Evolutionary conservation across 306 rosid species (phyloP).

Genomic region (Aeschynomene evenia): DNA sequence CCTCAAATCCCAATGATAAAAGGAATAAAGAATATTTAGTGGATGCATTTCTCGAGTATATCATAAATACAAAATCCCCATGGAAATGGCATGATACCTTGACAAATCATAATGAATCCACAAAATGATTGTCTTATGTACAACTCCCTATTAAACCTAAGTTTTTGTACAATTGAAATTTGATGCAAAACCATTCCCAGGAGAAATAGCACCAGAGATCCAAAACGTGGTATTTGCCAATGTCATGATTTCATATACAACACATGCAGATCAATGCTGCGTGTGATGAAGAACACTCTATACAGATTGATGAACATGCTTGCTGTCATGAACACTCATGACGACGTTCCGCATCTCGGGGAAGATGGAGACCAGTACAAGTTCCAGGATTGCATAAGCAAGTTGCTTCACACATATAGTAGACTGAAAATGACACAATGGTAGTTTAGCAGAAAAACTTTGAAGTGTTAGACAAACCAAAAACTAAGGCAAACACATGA

Average conservation of each 20-base stretch:
- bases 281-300: conserved; percentile 41
- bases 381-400: conserved; percentile 72
- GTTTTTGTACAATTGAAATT: conserved; percentile 26
- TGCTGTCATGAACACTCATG: conserved; percentile 56
- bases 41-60: conserved; percentile 23
- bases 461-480: neutral
- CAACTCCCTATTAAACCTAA: conserved; percentile 50
- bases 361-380: conserved; percentile 65
- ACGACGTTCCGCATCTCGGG: conserved; percentile 79
- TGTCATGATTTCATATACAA: conserved; percentile 24
- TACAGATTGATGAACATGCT: conserved; percentile 43
- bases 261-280: conserved; percentile 17
- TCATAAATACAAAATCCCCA: conserved; percentile 43
- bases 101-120: conserved; percentile 17
- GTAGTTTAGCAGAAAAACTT: conserved; percentile 11
- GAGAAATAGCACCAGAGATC: conserved; percentile 9
- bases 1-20: neutral
- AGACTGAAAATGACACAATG: conserved; percentile 44
- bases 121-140: conserved; percentile 33
- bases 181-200: conserved; percentile 17
- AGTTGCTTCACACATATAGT: conserved; percentile 85
- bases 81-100: conserved; percentile 28
- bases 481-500: neutral
- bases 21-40: conserved; percentile 38
- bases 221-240: conserved; percentile 21